phyloP scores from a whole-genome alignment of 176 grass and related monocot species.

The Cymbopogon citratus region DNA sequence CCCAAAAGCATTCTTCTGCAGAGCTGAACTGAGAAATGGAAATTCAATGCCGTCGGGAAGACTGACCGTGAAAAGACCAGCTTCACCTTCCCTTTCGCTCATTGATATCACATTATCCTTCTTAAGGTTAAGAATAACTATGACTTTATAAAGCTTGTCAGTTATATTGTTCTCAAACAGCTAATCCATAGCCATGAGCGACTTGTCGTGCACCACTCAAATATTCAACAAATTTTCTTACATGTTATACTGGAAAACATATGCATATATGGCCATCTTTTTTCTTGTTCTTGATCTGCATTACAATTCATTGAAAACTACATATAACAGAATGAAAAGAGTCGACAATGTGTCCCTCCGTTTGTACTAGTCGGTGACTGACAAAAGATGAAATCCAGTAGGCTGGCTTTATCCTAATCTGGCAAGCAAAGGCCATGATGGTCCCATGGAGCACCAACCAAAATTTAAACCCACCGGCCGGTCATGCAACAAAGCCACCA shows the following conservation, averaged over 20 bases:
- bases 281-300: background rate
- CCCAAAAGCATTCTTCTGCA: no score
- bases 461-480: background rate
- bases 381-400: background rate
- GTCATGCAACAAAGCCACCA: slow-evolving; percentile 28
- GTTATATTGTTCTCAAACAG: no score
- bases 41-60: no score
- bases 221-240: background rate
- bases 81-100: no score
- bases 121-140: no score
- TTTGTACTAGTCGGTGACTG: background rate
- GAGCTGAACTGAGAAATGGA: no score
- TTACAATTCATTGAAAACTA: background rate
- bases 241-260: background rate
- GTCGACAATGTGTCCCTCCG: background rate
- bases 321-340: background rate
- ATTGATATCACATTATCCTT: no score
- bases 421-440: background rate
- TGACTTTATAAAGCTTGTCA: no score
- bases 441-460: slow-evolving; percentile 5
- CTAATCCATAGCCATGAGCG: no score
- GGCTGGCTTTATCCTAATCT: background rate
- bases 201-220: no score
- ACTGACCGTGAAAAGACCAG: no score
- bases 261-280: background rate